phyloP scores from a whole-genome alignment of 108 stramenopile genomes.

The Cylindrotheca closterium region DNA sequence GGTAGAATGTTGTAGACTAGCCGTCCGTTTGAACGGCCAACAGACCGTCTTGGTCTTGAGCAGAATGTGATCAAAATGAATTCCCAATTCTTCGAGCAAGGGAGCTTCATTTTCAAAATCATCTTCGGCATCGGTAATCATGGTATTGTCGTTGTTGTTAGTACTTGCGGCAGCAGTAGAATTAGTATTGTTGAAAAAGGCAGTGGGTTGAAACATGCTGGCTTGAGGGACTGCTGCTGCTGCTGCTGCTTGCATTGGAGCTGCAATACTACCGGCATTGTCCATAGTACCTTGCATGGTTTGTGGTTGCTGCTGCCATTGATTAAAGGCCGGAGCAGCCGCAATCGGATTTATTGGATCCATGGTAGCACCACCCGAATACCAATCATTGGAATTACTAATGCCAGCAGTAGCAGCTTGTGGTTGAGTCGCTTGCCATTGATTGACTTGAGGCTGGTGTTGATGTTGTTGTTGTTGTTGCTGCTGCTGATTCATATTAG shows the following conservation, averaged over 20 bases:
- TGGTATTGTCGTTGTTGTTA: not conserved
- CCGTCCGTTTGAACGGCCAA: conserved; percentile 57
- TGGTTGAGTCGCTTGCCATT: not conserved
- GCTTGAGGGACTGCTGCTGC: not conserved
- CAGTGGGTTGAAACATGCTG: not conserved
- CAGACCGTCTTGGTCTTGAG: conserved; percentile 91
- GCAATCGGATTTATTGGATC: not conserved
- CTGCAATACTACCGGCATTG: not conserved
- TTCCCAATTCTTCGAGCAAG: conserved; percentile 97
- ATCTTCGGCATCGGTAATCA: conserved; percentile 17
- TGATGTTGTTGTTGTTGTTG: not conserved
- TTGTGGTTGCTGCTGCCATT: not conserved
- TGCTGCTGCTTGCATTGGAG: not conserved
- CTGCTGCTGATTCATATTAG: too few species aligned
- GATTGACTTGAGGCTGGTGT: too few species aligned
- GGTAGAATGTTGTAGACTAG: conserved; percentile 5
- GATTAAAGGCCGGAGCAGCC: not conserved
- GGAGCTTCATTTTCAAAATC: conserved; percentile 96
- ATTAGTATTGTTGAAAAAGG: conserved; percentile 2
- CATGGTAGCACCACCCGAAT: not conserved
- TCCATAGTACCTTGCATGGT: not conserved
- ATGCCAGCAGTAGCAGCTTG: not conserved
- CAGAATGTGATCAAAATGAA: conserved; percentile 93
- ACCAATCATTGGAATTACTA: not conserved
- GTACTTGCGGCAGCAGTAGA: not conserved